Base-by-base conservation (phyloP, 2,329 filamentous ascomycete species). In the Orbilia ellipsospora region DNA sequence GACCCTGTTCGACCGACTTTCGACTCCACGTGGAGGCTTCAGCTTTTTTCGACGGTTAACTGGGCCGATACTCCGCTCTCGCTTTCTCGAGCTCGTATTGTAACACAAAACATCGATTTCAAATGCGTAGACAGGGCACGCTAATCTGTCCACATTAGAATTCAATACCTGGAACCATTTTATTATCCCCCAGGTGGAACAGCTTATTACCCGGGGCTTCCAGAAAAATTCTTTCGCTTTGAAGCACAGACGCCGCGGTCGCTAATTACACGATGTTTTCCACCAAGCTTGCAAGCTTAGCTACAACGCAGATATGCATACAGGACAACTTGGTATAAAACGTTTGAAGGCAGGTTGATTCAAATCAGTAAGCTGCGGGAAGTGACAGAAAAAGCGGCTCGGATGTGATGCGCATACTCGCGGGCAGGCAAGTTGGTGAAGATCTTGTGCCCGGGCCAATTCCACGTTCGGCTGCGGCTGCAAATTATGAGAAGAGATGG, bases 161-260 rank as follows among this genome's bases (percentile, higher is more conserved):
- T 23, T 61, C 56, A 51, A 50, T 56, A 74, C 69, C 69, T 74
- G 69, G 23, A 74, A 67, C 36, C 57, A 62, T 67, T 74, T 74
- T 74, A 67, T 62, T 62, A 65, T 57, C 63, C 60, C 40, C 51
- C 54, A 62, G 56, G 44, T 42, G 23, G 56, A 40, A 40, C 20
- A 51, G 44, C 52, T 8, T 28, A 57, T 74, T 74, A 67, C 26
- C 69, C 69, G 69, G 62, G 4, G 56, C 55, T 74, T 74, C 69
- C 62, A 74, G 69, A 74, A 74, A 63, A 57, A 31, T 74, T 63
- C 69, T 59, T 20, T 74, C 62, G 62, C 57, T 67, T 63, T 36
- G 31, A 36, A 36, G 31, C 31, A 36, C 31, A 36, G 31, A 36
- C 31, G 31, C 31, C 10, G 31, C 6, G 2, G 5, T 36, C 31